These are phyloP conservation scores for Cladosporium sp. DNA, from an alignment of 2,329 filamentous ascomycete species.

Conservation along the genomic window DNA sequence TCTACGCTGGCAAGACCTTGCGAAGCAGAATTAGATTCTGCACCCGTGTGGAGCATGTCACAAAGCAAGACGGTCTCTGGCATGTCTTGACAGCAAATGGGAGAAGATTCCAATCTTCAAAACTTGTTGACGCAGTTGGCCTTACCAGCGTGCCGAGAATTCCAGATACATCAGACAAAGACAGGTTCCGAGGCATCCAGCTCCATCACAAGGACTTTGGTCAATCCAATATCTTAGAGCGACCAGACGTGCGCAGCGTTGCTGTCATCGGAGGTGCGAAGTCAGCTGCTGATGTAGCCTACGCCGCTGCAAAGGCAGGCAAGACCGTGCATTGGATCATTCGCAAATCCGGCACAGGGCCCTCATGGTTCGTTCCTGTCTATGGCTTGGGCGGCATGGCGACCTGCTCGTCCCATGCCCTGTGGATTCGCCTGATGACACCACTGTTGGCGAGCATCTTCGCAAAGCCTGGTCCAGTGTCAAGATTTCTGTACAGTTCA, in stretches of 20 bases:
- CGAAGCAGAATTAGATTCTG: slow-evolving; percentile 20
- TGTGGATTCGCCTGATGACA: no score
- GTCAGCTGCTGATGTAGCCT: slow-evolving; percentile 38
- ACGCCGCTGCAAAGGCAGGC: slow-evolving; percentile 31
- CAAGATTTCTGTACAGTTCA: no score
- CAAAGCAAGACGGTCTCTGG: slow-evolving; percentile 15
- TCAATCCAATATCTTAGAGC: slow-evolving; percentile 23
- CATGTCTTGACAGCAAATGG: no score
- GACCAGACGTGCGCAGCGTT: slow-evolving; percentile 22
- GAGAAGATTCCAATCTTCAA: slow-evolving; percentile 1
- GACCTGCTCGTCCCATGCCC: no score
- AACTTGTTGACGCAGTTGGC: slow-evolving; percentile 26
- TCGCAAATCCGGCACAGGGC: slow-evolving; percentile 29
- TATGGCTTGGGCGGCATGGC: no score
- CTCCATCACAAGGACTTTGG: slow-evolving; percentile 35
- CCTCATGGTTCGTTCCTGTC: slow-evolving; percentile 10
- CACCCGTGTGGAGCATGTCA: slow-evolving; percentile 14
- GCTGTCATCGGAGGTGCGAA: slow-evolving; percentile 35
- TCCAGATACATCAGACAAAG: slow-evolving; percentile 28
- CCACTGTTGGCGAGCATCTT: no score
- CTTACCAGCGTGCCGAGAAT: slow-evolving; percentile 25
- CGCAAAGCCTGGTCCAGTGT: no score
- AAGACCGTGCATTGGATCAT: slow-evolving; percentile 36
- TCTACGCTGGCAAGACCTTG: slow-evolving; percentile 19
- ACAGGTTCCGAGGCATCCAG: slow-evolving; percentile 11